Evolutionary conservation across 2,329 filamentous ascomycete species (phyloP).

Genomic region (Magnaporthiopsis incrustans): DNA sequence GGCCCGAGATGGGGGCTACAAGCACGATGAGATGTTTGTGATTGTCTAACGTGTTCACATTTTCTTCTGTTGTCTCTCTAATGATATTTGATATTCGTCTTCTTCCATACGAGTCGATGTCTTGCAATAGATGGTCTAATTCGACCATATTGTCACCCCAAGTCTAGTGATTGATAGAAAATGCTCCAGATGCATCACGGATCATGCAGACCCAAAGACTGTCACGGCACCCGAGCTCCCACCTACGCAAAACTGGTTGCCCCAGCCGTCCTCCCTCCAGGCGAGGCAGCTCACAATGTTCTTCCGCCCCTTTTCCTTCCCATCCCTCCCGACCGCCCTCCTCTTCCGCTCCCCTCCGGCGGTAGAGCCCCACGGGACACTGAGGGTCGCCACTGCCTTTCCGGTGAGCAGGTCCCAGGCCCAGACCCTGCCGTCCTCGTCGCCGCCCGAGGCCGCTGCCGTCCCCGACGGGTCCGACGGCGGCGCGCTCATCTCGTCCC

Average conservation of each 20-base stretch:
- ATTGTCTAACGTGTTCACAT: too few species aligned
- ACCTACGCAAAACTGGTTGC: slow-evolving; percentile 57
- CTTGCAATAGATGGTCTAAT: too few species aligned
- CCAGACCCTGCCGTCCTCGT: slow-evolving; percentile 54
- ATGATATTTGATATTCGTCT: too few species aligned
- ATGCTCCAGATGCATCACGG: not conserved
- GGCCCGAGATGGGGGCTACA: not conserved
- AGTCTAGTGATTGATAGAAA: not conserved
- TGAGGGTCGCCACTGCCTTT: slow-evolving; percentile 54
- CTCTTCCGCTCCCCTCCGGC: slow-evolving; percentile 35
- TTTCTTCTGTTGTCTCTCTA: too few species aligned
- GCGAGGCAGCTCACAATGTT: slow-evolving; percentile 56
- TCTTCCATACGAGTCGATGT: too few species aligned
- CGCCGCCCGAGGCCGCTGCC: slow-evolving; percentile 10
- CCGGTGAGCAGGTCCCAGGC: slow-evolving; percentile 82
- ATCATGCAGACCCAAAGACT: slow-evolving; percentile 40
- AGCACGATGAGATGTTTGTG: not conserved
- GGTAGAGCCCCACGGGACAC: slow-evolving; percentile 46
- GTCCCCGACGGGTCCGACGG: slow-evolving; percentile 17
- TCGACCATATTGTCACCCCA: too few species aligned
- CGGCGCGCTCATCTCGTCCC: slow-evolving; percentile 57
- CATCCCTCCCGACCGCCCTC: slow-evolving; percentile 49
- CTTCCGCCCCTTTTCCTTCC: slow-evolving; percentile 48
- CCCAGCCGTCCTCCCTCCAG: slow-evolving; percentile 55
- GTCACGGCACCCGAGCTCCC: slow-evolving; percentile 60